These are phyloP conservation scores for Aspergillus sp. DNA, from an alignment of 2,329 filamentous ascomycete species.

Conservation along the genomic window DNA sequence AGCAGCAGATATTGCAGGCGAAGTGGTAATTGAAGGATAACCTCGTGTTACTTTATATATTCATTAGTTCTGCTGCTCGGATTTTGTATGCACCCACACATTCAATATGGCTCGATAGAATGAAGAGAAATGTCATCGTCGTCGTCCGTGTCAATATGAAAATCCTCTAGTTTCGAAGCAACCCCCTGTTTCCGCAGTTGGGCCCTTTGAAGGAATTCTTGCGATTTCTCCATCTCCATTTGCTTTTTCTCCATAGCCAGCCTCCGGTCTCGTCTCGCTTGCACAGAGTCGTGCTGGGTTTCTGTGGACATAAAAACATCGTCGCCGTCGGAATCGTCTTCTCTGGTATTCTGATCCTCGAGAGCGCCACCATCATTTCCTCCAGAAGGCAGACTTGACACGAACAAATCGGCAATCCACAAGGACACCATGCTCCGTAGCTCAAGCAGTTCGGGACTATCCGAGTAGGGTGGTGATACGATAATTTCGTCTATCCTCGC, in stretches of 20 bases:
- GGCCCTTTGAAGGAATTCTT: conserved; percentile 41
- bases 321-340: conserved; percentile 17
- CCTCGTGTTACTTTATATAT: neutral
- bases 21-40: neutral
- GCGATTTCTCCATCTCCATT: conserved; percentile 37
- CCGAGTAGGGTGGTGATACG: conserved; percentile 70
- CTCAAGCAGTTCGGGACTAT: conserved; percentile 68
- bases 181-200: conserved; percentile 37
- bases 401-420: conserved; percentile 71
- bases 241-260: conserved; percentile 40
- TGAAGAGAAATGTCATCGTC: conserved; percentile 20
- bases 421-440: conserved; percentile 75
- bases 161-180: conserved; percentile 32
- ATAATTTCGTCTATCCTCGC: conserved; percentile 73
- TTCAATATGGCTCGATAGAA: neutral
- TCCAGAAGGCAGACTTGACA: conserved; percentile 37
- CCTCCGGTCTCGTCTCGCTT: conserved; percentile 36
- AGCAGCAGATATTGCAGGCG: neutral
- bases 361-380: conserved; percentile 21
- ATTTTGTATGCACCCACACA: neutral
- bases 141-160: conserved; percentile 30
- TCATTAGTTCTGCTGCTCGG: neutral
- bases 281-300: conserved; percentile 31
- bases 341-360: neutral
- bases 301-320: conserved; percentile 26